Conservation (phyloP, 2,329 filamentous ascomycete genomes). For the Xylaria arbuscula region DNA sequence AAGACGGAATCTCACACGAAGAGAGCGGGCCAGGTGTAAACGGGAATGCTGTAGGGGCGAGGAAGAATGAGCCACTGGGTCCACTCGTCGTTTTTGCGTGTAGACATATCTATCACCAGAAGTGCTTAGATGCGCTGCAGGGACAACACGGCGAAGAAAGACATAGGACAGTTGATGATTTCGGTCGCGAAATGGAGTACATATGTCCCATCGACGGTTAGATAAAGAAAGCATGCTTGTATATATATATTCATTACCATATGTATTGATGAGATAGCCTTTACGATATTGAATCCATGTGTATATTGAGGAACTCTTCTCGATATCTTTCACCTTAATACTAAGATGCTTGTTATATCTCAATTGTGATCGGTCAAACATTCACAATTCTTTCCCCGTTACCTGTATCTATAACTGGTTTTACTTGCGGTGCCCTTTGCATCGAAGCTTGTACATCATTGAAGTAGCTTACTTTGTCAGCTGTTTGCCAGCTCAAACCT, state of each 20-base stretch:
- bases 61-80: conserved; percentile 64
- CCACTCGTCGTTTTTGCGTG: conserved; percentile 76
- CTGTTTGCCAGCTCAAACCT: not conserved
- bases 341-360: not conserved
- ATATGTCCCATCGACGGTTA: conserved; percentile 68
- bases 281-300: conserved; percentile 19
- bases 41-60: conserved; percentile 48
- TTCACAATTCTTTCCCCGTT: not conserved
- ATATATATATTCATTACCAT: conserved; percentile 23
- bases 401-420: not conserved
- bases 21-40: conserved; percentile 54
- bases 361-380: not conserved
- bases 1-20: conserved; percentile 21
- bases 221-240: conserved; percentile 20
- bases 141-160: conserved; percentile 61
- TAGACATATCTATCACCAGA: conserved; percentile 76
- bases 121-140: conserved; percentile 74
- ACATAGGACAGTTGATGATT: conserved; percentile 57
- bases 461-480: not conserved
- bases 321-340: not conserved
- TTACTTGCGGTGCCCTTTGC: not conserved
- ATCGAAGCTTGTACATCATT: too few relatives aligned
- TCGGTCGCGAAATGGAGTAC: conserved; percentile 60
- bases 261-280: conserved; percentile 22
- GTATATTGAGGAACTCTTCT: not conserved